Evolutionary conservation across 202 grass and related monocot genomes (phyloP).

Genomic region (Cymbopogon flexuosus): DNA sequence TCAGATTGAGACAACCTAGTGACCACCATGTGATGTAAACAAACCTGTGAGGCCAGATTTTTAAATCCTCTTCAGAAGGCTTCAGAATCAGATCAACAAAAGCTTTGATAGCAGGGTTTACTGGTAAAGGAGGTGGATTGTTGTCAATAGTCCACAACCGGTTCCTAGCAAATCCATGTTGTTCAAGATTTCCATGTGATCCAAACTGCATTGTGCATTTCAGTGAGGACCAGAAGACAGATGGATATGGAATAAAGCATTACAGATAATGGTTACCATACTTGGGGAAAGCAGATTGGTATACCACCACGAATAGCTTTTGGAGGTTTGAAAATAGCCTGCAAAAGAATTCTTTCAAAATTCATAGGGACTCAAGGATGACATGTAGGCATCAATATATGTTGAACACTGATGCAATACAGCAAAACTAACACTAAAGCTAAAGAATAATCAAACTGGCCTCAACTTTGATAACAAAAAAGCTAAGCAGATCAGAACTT

Average conservation of each 20-base stretch:
- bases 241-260: slow-evolving; percentile 12
- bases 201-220: slow-evolving; percentile 62
- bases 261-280: slow-evolving; percentile 32
- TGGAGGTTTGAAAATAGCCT: slow-evolving; percentile 85
- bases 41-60: slow-evolving; percentile 89
- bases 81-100: slow-evolving; percentile 86
- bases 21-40: not conserved
- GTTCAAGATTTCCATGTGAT: slow-evolving; percentile 66
- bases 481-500: not conserved
- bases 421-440: not conserved
- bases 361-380: not conserved
- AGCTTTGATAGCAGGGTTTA: slow-evolving; percentile 57
- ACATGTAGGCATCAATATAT: not conserved
- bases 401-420: not conserved
- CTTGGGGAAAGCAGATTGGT: slow-evolving; percentile 92
- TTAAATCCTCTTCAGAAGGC: slow-evolving; percentile 76
- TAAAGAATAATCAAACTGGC: not conserved
- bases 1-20: not conserved
- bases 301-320: slow-evolving; percentile 89
- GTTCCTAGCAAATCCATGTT: slow-evolving; percentile 86
- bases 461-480: not conserved
- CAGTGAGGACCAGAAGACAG: not conserved
- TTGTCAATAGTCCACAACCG: slow-evolving; percentile 65
- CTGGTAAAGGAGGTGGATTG: slow-evolving; percentile 72
- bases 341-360: slow-evolving; percentile 28